Evolutionary conservation across 345 rosid species (phyloP).

Genomic region (Eucalyptus guilfoylei): DNA sequence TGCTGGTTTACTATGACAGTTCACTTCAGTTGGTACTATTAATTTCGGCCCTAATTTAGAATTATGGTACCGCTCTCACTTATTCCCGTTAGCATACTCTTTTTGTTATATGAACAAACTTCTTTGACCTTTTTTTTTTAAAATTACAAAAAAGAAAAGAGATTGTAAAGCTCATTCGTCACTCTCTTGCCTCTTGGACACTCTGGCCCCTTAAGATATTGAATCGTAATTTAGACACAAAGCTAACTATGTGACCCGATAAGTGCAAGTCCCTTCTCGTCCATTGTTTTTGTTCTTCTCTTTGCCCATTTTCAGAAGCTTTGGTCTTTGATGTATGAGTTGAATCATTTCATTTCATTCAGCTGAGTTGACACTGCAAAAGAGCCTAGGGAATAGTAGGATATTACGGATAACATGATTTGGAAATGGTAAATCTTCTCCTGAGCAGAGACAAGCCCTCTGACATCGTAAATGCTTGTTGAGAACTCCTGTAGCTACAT

Average conservation of each 20-base stretch:
- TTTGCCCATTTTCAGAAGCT: background rate
- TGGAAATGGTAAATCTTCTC: background rate
- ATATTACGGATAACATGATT: background rate
- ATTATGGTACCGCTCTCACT: background rate
- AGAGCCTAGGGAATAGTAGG: background rate
- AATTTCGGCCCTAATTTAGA: background rate
- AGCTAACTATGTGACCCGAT: background rate
- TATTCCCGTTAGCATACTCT: background rate
- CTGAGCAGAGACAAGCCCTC: background rate
- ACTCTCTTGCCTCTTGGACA: background rate
- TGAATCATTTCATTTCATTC: background rate
- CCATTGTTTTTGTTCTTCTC: background rate
- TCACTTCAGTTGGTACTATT: background rate
- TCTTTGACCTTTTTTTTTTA: background rate
- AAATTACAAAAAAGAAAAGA: too few species aligned
- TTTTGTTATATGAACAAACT: rapidly evolving
- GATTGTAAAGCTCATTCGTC: rapidly evolving
- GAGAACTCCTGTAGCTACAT: background rate
- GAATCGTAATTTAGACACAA: background rate
- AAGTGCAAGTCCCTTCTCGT: background rate
- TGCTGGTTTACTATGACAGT: background rate
- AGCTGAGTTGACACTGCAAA: background rate
- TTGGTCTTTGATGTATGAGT: background rate
- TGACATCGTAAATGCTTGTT: background rate
- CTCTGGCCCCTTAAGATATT: background rate